phyloP scores from a whole-genome alignment of 2,329 filamentous ascomycete genomes.

The Xenosphaeropsis pyriputrescens region DNA sequence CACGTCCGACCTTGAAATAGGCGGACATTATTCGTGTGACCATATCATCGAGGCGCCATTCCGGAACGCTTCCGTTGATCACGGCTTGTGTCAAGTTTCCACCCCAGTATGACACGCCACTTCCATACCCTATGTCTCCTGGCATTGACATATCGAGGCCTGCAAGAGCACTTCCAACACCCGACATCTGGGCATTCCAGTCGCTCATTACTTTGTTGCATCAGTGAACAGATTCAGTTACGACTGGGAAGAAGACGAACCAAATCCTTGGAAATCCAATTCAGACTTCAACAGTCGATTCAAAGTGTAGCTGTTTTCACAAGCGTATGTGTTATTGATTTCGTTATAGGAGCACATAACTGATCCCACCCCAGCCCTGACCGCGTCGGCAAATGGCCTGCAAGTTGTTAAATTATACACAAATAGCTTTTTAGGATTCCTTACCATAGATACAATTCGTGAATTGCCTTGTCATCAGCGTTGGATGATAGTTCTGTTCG shows the following conservation, averaged over 20 bases:
- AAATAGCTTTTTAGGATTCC: background rate
- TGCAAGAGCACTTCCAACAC: slow-evolving; percentile 51
- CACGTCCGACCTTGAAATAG: slow-evolving; percentile 46
- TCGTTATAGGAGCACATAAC: slow-evolving; percentile 42
- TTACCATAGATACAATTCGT: slow-evolving; percentile 42
- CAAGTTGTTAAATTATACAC: background rate
- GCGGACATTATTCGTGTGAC: slow-evolving; percentile 66
- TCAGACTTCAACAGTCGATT: slow-evolving; percentile 70
- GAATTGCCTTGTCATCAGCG: slow-evolving; percentile 44
- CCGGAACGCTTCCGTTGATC: slow-evolving; percentile 76
- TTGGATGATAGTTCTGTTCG: slow-evolving; percentile 44
- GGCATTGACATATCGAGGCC: slow-evolving; percentile 82
- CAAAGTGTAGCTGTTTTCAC: slow-evolving; percentile 62
- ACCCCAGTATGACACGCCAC: slow-evolving; percentile 51
- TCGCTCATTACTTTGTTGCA: slow-evolving; percentile 46
- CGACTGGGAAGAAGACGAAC: background rate
- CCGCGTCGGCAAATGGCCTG: slow-evolving; percentile 31
- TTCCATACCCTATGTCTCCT: slow-evolving; percentile 64
- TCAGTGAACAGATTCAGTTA: background rate
- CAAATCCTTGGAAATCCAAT: slow-evolving; percentile 66
- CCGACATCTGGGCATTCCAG: slow-evolving; percentile 63
- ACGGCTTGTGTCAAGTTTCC: slow-evolving; percentile 76
- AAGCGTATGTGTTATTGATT: slow-evolving; percentile 66
- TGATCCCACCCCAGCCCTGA: slow-evolving; percentile 63
- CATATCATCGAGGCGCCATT: slow-evolving; percentile 87